phyloP scores from a whole-genome alignment of 495 filamentous ascomycete genomes.

The Aspergillus baeticus region DNA sequence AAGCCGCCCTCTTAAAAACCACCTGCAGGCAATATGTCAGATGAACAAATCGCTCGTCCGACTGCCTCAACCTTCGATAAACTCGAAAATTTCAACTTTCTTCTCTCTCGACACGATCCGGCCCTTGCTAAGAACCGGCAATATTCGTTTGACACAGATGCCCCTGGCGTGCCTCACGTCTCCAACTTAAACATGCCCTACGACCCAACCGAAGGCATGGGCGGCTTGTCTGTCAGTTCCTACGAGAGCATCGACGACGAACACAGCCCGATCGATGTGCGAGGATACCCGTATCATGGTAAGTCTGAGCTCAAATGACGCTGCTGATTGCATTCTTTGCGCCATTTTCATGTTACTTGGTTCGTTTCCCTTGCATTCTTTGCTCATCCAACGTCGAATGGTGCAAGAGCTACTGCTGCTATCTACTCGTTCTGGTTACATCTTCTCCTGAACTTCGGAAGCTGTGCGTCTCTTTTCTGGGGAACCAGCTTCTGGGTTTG shows the following conservation, averaged over 20 bases:
- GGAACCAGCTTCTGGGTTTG: conserved; percentile 1
- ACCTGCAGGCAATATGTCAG: conserved; percentile 36
- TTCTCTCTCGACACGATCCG: conserved; percentile 41
- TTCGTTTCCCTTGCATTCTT: conserved; percentile 26
- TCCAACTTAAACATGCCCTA: conserved; percentile 43
- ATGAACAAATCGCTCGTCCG: conserved; percentile 35
- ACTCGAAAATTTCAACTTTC: conserved; percentile 46
- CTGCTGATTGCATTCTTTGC: conserved; percentile 38
- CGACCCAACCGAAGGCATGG: conserved; percentile 49
- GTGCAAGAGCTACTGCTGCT: conserved; percentile 18
- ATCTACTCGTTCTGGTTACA: background rate
- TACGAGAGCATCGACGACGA: conserved; percentile 51
- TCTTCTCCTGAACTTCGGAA: conserved; percentile 7
- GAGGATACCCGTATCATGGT: conserved; percentile 48
- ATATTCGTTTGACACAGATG: conserved; percentile 45
- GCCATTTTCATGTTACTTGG: conserved; percentile 33
- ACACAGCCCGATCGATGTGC: conserved; percentile 41
- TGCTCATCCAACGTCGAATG: conserved; percentile 11
- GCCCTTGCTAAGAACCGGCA: conserved; percentile 35
- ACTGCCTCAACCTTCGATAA: conserved; percentile 35
- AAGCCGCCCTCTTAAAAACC: conserved; percentile 18
- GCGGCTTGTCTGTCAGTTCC: conserved; percentile 48
- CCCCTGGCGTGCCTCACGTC: conserved; percentile 35
- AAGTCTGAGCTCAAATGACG: conserved; percentile 31
- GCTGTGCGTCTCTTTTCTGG: conserved; percentile 11